Conservation (phyloP, 495 filamentous ascomycete species). For the Aspergillus funiculosus region DNA sequence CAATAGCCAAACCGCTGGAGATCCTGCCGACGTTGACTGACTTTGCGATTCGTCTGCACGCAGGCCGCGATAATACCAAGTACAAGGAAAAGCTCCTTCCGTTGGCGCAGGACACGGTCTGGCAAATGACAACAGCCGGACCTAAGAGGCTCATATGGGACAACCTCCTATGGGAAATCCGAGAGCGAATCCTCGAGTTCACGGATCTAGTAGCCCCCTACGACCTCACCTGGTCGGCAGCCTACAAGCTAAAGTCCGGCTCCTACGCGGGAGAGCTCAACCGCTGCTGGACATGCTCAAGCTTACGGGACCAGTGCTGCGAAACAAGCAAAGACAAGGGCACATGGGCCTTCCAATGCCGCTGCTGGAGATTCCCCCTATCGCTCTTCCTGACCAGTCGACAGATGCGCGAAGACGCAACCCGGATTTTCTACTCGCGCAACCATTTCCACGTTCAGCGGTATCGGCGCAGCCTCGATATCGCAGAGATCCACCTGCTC, state of each 20-base stretch:
- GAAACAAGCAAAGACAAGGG: too few species aligned
- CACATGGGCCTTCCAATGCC: not conserved
- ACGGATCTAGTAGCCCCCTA: constrained; percentile 1
- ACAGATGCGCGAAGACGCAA: not conserved
- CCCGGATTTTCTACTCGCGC: not conserved
- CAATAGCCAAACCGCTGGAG: not conserved
- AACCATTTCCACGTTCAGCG: not conserved
- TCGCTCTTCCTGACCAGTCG: not conserved
- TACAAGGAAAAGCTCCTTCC: not conserved
- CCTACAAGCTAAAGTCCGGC: not conserved
- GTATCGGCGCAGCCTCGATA: not conserved
- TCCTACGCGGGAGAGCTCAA: not conserved
- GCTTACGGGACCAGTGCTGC: not conserved
- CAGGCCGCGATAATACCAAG: not conserved
- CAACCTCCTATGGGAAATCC: not conserved
- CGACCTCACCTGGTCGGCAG: constrained; percentile 1
- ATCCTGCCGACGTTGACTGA: not conserved
- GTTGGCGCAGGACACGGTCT: not conserved
- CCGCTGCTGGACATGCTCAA: not conserved
- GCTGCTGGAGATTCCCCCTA: not conserved
- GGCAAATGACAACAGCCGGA: not conserved
- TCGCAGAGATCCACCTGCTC: not conserved
- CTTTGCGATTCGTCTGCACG: not conserved
- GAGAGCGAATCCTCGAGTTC: not conserved
- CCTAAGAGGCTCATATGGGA: not conserved